Conservation (phyloP, 106 monocot genomes). For the Alisma plantagoaquatica region DNA sequence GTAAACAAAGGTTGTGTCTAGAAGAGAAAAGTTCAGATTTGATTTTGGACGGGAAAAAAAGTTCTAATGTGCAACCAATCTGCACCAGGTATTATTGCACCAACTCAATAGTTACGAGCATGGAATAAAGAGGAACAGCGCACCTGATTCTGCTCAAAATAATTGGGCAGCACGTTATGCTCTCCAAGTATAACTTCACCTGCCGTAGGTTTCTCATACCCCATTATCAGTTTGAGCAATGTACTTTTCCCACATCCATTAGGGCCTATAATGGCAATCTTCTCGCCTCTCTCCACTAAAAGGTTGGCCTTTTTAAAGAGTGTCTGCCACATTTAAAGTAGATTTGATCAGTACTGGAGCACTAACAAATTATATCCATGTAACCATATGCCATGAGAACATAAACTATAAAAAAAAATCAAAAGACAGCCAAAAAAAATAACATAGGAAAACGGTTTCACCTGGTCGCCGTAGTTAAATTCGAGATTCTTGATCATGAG, state of each 20-base stretch:
- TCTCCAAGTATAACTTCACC: conserved; percentile 89
- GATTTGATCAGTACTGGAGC: not conserved
- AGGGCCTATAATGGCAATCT: conserved; percentile 90
- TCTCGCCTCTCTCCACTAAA: conserved; percentile 83
- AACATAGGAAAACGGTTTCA: too few relatives aligned
- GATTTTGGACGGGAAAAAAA: too few relatives aligned
- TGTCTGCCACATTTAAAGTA: conserved; percentile 17
- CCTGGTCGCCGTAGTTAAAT: conserved; percentile 80
- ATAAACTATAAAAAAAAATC: not conserved
- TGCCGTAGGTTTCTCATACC: conserved; percentile 58
- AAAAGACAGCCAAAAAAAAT: too few relatives aligned
- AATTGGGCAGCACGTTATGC: conserved; percentile 94
- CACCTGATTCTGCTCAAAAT: conserved; percentile 99
- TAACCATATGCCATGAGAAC: not conserved
- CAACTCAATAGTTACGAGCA: not conserved
- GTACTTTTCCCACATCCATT: conserved; percentile 99
- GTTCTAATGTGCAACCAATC: not conserved
- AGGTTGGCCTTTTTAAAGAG: conserved; percentile 80
- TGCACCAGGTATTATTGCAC: not conserved
- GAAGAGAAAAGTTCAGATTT: too few relatives aligned
- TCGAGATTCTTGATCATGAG: conserved; percentile 64
- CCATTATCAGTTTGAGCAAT: conserved; percentile 83
- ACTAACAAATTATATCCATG: not conserved
- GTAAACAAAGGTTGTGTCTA: too few relatives aligned
- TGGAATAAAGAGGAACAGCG: not conserved